Conservation (phyloP, 202 grass and related monocot species). For the Dendrocalamus latiflorus region DNA sequence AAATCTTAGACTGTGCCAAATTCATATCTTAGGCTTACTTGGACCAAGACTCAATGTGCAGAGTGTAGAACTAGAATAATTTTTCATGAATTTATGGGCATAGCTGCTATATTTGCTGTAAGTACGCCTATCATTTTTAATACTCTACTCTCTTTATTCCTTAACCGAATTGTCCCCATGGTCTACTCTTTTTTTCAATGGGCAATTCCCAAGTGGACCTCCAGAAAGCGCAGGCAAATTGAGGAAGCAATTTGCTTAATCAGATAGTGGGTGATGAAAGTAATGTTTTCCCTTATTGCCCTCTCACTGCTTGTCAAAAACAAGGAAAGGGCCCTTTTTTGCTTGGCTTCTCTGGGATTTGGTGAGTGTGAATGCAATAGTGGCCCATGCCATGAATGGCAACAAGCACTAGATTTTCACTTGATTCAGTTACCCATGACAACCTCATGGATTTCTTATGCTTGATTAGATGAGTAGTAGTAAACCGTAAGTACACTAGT, state of each 20-base stretch:
- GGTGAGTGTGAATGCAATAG: constrained; percentile 14
- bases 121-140: constrained; percentile 2
- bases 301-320: constrained; percentile 36
- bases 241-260: constrained; percentile 8
- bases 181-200: not conserved
- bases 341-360: too few relatives aligned
- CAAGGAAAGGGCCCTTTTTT: constrained; percentile 4
- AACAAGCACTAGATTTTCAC: constrained; percentile 47
- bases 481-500: not conserved
- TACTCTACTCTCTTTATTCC: constrained; percentile 17
- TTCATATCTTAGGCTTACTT: constrained; percentile 8
- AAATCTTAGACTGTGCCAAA: constrained; percentile 18
- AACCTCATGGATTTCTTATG: constrained; percentile 23
- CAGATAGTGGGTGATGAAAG: constrained; percentile 33
- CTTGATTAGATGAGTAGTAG: constrained; percentile 2
- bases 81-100: not conserved
- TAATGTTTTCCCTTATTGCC: constrained; percentile 18
- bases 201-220: constrained; percentile 13
- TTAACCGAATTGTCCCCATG: constrained; percentile 27
- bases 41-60: constrained; percentile 25
- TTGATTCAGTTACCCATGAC: constrained; percentile 39
- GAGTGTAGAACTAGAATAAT: constrained; percentile 9
- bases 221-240: constrained; percentile 23
- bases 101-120: not conserved
- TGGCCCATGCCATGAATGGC: constrained; percentile 37